Evolutionary conservation across 768 basidiomycete species (phyloP).

Genomic region (Suillus subaureus): DNA sequence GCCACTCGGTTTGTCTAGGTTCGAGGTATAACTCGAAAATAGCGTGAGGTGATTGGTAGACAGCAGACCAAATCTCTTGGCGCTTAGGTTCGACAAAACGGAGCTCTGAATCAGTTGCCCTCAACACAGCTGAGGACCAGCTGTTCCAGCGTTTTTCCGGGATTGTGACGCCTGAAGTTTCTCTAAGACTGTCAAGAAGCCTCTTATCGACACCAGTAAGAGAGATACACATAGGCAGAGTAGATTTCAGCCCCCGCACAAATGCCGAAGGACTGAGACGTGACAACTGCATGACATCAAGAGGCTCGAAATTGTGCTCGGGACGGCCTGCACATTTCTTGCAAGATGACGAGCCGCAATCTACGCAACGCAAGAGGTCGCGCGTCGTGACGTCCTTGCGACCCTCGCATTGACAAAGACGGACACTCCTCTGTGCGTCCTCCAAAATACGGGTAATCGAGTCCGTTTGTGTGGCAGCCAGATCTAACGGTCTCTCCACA

Average conservation of each 20-base stretch:
- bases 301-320: slow-evolving; percentile 71
- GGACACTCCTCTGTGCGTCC: slow-evolving; percentile 67
- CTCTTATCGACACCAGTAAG: slow-evolving; percentile 51
- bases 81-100: slow-evolving; percentile 86
- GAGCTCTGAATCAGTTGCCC: slow-evolving; percentile 62
- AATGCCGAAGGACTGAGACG: slow-evolving; percentile 78
- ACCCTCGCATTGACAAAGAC: slow-evolving; percentile 92
- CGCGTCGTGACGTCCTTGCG: slow-evolving; percentile 73
- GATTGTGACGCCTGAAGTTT: slow-evolving; percentile 42
- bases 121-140: slow-evolving; percentile 71
- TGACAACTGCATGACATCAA: slow-evolving; percentile 52
- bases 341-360: slow-evolving; percentile 82
- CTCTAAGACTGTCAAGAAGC: slow-evolving; percentile 54
- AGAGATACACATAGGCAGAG: slow-evolving; percentile 84
- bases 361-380: slow-evolving; percentile 65
- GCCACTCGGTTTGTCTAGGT: slow-evolving; percentile 82
- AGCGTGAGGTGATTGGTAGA: slow-evolving; percentile 74
- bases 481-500: slow-evolving; percentile 62
- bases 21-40: slow-evolving; percentile 77
- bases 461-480: slow-evolving; percentile 53
- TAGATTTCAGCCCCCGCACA: slow-evolving; percentile 73
- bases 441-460: slow-evolving; percentile 59
- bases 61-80: slow-evolving; percentile 84
- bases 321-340: slow-evolving; percentile 88
- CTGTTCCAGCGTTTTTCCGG: slow-evolving; percentile 60